phyloP scores from a whole-genome alignment of 2,329 filamentous ascomycete species.

The Monilinia aucupariae region DNA sequence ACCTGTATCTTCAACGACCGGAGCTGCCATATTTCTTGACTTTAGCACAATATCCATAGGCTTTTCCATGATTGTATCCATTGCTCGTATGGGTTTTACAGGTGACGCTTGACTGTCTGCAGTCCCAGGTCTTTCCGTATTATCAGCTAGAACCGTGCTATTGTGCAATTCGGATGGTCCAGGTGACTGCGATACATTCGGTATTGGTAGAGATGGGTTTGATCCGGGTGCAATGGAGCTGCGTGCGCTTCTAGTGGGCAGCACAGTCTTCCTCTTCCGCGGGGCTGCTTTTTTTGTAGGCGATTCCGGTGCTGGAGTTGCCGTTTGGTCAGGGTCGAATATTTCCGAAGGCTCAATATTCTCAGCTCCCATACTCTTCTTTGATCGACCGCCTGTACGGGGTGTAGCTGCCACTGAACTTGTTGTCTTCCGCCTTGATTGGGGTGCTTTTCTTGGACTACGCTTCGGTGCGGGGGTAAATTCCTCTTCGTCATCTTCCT shows the following conservation, averaged over 20 bases:
- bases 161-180: constrained; percentile 45
- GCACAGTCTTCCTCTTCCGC: constrained; percentile 62
- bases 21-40: constrained; percentile 64
- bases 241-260: constrained; percentile 26
- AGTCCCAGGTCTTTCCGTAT: constrained; percentile 55
- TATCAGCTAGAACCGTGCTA: constrained; percentile 63
- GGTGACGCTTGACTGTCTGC: constrained; percentile 46
- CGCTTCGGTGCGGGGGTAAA: constrained; percentile 63
- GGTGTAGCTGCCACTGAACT: constrained; percentile 29
- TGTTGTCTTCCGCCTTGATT: constrained; percentile 45
- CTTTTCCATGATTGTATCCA: constrained; percentile 73
- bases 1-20: constrained; percentile 65
- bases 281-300: constrained; percentile 53
- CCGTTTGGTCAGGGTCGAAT: constrained; percentile 51
- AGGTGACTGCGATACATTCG: constrained; percentile 52
- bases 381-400: constrained; percentile 39
- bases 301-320: constrained; percentile 45
- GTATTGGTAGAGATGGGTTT: constrained; percentile 42
- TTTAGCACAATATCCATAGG: constrained; percentile 94
- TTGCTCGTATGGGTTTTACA: constrained; percentile 67
- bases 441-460: constrained; percentile 49
- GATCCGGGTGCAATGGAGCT: constrained; percentile 34
- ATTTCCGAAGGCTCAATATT: constrained; percentile 56
- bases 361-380: constrained; percentile 38
- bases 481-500: constrained; percentile 60